Evolutionary conservation across 2,329 filamentous ascomycete species (phyloP), one percentile per base, ranked within the genome.

Genomic region (Alternaria gansuensis): DNA sequence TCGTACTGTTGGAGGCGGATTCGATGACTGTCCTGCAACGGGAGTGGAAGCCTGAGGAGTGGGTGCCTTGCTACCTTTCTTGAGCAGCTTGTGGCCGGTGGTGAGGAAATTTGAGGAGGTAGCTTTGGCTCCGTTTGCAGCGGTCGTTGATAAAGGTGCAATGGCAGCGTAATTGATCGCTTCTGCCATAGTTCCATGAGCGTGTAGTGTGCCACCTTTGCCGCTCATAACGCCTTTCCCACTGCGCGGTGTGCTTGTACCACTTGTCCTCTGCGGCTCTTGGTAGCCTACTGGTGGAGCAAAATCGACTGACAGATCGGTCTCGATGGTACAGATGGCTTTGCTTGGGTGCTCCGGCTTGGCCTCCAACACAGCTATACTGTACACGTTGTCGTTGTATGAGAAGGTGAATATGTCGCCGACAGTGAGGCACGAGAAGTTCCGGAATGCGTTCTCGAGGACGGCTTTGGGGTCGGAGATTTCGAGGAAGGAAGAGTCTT

Each of bases 401-500:
- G 90, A 86, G 77, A 99, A 99, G 64, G 91, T 96, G 83, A 99
- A 99, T 41, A 97, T 84, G 74, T 99, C 95, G 64, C 93, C 93
- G 73, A 93, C 92, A 3, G 93, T 97, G 14, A 98, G 84, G 50
- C 94, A 94, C 14, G 93, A 92, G 80, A 98, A 99, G 79, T 96
- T 96, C 41, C 94, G 89, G 80, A 99, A 97, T 0, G 93, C 94
- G 70, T 95, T 95, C 80, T 99, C 95, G 29, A 99, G 87, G 11
- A 99, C 95, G 39, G 95, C 95, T 80, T 97, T 97, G 23, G 95
- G 95, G 72, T 99, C 95, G 70, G 90, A 94, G 75, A 99, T 98
- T 44, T 98, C 94, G 64, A 99, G 90, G 79, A 99, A 99, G 69
- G 90, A 90, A 51, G 91, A 88, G 23, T 92, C 93, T 79, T 99